These are phyloP conservation scores for Schizophyllum commune DNA, from an alignment of 1,284 basidiomycete genomes.

Conservation along the genomic window DNA sequence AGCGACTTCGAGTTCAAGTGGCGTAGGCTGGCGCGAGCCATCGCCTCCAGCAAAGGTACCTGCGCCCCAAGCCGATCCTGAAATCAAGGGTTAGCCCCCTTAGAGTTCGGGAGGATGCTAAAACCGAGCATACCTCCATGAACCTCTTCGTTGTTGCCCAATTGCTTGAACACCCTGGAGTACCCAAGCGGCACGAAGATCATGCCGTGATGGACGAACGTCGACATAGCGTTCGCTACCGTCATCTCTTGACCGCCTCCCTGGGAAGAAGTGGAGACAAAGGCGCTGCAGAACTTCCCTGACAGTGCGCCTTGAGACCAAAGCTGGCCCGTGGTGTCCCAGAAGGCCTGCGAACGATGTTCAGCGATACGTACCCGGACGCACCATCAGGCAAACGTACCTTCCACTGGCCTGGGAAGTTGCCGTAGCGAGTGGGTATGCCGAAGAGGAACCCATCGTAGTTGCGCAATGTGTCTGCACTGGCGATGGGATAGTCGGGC, in stretches of 20 bases:
- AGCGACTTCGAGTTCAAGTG: conserved; percentile 61
- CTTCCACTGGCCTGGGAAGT: conserved; percentile 68
- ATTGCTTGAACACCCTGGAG: conserved; percentile 42
- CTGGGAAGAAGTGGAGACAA: conserved; percentile 58
- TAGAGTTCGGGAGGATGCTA: background rate
- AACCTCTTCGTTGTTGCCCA: conserved; percentile 53
- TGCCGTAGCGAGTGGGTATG: conserved; percentile 74
- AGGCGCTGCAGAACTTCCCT: conserved; percentile 76
- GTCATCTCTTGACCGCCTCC: conserved; percentile 77
- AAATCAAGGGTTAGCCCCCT: background rate
- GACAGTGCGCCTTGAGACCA: conserved; percentile 69
- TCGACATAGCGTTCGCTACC: conserved; percentile 56
- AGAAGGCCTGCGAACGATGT: conserved; percentile 48
- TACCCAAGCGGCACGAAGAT: conserved; percentile 81
- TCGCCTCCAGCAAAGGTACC: conserved; percentile 60
- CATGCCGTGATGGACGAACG: conserved; percentile 75
- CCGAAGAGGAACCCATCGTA: conserved; percentile 70
- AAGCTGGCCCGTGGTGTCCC: conserved; percentile 73
- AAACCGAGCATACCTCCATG: conserved; percentile 55
- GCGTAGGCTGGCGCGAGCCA: conserved; percentile 55
- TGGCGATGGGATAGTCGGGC: conserved; percentile 66
- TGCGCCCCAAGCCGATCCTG: conserved; percentile 69
- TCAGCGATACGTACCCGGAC: background rate
- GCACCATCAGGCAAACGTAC: conserved; percentile 22
- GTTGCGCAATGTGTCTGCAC: conserved; percentile 53